Conservation (phyloP, 163 green algal species). For the Trebouxiophyceae sp. region DNA sequence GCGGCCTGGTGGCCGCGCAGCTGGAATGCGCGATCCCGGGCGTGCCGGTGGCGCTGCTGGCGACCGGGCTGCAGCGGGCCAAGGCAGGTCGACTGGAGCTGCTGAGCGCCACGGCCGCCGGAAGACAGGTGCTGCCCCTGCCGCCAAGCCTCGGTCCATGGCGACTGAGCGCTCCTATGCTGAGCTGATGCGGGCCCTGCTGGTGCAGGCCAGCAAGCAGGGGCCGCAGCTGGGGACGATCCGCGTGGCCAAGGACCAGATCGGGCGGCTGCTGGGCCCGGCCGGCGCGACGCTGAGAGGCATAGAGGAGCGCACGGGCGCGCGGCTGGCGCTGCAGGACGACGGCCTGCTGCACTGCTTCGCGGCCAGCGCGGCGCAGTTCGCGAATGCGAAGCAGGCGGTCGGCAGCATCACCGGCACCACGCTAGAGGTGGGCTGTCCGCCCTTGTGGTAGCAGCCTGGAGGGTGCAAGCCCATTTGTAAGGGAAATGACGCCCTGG, state of each 20-base stretch:
- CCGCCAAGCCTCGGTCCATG: too few relatives aligned
- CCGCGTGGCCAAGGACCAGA: slow-evolving; percentile 5
- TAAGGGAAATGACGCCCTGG: too few relatives aligned
- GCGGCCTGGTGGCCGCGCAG: slow-evolving; percentile 70
- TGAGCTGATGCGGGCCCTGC: too few relatives aligned
- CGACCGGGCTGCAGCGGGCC: too few relatives aligned
- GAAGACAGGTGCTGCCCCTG: too few relatives aligned
- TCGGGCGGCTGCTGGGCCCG: slow-evolving; percentile 38
- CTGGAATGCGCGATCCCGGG: slow-evolving; percentile 35
- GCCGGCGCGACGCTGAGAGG: slow-evolving; percentile 36
- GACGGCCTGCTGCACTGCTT: slow-evolving; percentile 32
- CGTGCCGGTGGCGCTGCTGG: too few relatives aligned
- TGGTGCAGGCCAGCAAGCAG: neutral
- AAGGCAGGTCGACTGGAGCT: too few relatives aligned
- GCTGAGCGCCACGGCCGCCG: too few relatives aligned
- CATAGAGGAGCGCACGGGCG: slow-evolving; percentile 32
- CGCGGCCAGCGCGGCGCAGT: slow-evolving; percentile 17
- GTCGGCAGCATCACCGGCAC: slow-evolving; percentile 14
- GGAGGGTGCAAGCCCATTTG: too few relatives aligned
- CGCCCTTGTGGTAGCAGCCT: too few relatives aligned
- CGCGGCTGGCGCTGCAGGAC: slow-evolving; percentile 19
- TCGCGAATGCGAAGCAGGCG: slow-evolving; percentile 17
- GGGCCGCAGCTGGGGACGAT: slow-evolving; percentile 5
- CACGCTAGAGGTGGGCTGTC: slow-evolving; percentile 6
- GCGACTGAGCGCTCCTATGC: too few relatives aligned